Evolutionary conservation across 179 eudicot species (phyloP), one percentile per base, ranked within the genome.

Genomic region (Silene coronaria): DNA sequence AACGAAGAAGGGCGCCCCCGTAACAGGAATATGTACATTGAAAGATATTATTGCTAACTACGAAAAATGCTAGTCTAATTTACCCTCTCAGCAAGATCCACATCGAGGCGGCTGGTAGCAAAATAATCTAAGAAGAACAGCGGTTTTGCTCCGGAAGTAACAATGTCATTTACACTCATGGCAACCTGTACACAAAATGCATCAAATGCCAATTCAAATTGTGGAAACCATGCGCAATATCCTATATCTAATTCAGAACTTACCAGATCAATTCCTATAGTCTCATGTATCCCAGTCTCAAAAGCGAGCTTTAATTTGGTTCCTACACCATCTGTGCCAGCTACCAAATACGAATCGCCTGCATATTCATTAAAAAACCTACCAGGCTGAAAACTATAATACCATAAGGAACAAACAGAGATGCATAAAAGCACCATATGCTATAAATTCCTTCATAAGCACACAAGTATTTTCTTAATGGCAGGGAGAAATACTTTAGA

Each of bases 261-360:
- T 86, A 94, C 98, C 90, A 92, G 77, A 84, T 94, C 98, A 84
- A 94, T 92, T 72, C 97, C 98, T 67, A 92, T 94, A 10, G 95
- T 94, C 1, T 92, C 96, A 74, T 92, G 98, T 64, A 90, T 92
- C 81, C 97, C 97, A 74, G 93, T 88, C 78, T 94, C 96, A 82
- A 94, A 94, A 30, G 97, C 97, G n/a, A 94, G 90, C 83, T 92
- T 94, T 23, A 94, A 87, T 75, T 94, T 94, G 38, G 98, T 94
- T 67, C 98, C 97, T 12, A 94, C 98, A 48, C 98, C 98, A 89
- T 94, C 97, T 14, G 98, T 94, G 59, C 98, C 95, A 48, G 97
- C 98, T 76, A 94, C 98, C 75, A 94, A 89, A 84, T 89, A 92
- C n/a, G 93, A 92, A 82, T 94, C 96, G 67, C 98, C 98, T 93